These are phyloP conservation scores for Microbotryum lychnidis-dioicae DNA, from an alignment of 1,284 basidiomycete genomes.

Conservation along the genomic window DNA sequence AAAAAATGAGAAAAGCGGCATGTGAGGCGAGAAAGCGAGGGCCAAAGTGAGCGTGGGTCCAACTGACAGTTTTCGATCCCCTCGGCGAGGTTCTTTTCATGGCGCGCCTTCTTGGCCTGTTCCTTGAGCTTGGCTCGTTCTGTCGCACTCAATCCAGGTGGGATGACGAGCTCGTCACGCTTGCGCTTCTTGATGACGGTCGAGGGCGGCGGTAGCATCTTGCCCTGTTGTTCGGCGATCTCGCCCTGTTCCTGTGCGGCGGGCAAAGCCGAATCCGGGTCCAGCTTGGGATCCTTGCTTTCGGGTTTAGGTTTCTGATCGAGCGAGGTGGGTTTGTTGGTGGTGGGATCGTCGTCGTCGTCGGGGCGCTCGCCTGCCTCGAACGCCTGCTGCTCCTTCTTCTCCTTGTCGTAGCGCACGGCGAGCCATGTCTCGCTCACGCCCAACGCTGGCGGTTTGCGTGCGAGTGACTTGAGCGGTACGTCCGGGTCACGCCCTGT, in stretches of 20 bases:
- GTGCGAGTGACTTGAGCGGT: constrained; percentile 48
- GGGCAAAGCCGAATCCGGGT: no score
- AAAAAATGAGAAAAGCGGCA: not conserved
- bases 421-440: constrained; percentile 58
- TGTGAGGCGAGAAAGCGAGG: not conserved
- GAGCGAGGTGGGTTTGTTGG: no score
- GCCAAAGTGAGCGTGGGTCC: not conserved
- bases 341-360: constrained; percentile 35
- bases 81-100: constrained; percentile 22
- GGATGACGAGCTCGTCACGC: not conserved
- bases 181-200: constrained; percentile 4
- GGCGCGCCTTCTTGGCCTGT: constrained; percentile 54
- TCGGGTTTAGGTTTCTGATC: no score
- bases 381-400: constrained; percentile 35
- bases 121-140: constrained; percentile 45
- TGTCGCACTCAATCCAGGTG: not conserved
- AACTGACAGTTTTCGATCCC: constrained; percentile 25
- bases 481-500: constrained; percentile 66
- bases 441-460: constrained; percentile 58
- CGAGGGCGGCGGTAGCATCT: not conserved
- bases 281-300: no score
- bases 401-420: constrained; percentile 50
- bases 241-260: constrained; percentile 51
- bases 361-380: constrained; percentile 37
- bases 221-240: constrained; percentile 60